A percentile compares a stretch with the other conserved stretches of the same genome.
These are phyloP conservation scores for Auricularia cornea DNA, from an alignment of 768 basidiomycete species.

Conservation along the genomic window DNA sequence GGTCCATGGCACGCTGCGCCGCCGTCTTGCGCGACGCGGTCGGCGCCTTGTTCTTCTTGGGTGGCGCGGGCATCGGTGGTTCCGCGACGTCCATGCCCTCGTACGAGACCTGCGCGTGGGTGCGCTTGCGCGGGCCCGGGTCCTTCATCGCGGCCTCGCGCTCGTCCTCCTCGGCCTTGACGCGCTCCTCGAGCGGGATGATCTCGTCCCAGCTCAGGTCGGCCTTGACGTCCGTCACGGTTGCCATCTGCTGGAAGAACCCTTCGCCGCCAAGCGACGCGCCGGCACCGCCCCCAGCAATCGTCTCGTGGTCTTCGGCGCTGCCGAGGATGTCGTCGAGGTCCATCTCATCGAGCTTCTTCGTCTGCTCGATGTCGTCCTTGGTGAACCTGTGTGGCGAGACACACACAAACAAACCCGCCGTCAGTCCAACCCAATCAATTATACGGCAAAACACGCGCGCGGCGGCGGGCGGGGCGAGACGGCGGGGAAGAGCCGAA, in stretches of 20 bases:
- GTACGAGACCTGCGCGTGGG: constrained; percentile 80
- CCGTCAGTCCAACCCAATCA: not conserved
- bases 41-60: constrained; percentile 68
- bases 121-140: constrained; percentile 64
- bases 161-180: constrained; percentile 75
- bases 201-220: constrained; percentile 99
- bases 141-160: constrained; percentile 69
- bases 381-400: constrained; percentile 74
- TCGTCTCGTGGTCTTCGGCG: constrained; percentile 95
- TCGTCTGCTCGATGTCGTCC: constrained; percentile 84
- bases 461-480: not conserved
- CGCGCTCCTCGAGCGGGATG: constrained; percentile 87
- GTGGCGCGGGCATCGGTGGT: constrained; percentile 46
- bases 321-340: constrained; percentile 95
- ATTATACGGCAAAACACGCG: not conserved
- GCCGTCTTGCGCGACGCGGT: constrained; percentile 79
- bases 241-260: constrained; percentile 91
- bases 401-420: not conserved
- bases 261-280: constrained; percentile 96
- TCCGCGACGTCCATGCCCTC: constrained; percentile 91
- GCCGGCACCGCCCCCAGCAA: constrained; percentile 62
- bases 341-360: constrained; percentile 98
- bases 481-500: not conserved
- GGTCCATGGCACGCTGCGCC: constrained; percentile 89
- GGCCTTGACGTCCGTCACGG: constrained; percentile 95